phyloP scores from a whole-genome alignment of 345 rosid genomes.

The Acer negundo region DNA sequence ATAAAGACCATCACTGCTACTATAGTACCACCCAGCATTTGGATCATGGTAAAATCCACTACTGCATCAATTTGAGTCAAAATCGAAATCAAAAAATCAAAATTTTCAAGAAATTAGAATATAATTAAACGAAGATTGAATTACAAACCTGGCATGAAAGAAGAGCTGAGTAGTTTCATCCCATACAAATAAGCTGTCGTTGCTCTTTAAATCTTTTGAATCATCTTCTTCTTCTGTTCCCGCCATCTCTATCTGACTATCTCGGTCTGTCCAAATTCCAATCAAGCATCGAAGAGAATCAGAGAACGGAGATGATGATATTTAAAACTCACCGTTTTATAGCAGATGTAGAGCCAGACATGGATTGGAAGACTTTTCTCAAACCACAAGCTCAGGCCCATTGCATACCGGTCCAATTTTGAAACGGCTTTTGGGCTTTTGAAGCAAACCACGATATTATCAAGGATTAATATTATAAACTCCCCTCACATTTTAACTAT shows the following conservation, averaged over 20 bases:
- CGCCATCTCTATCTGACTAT: conserved; percentile 26
- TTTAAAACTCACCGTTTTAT: conserved; percentile 4
- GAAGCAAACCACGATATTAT: too few species aligned
- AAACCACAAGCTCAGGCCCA: too few species aligned
- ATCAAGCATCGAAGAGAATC: background rate
- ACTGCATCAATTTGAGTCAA: conserved; percentile 39
- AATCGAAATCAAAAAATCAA: background rate
- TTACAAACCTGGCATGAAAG: conserved; percentile 64
- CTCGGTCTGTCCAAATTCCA: background rate
- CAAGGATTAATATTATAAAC: too few species aligned
- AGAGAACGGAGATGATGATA: background rate
- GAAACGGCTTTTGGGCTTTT: too few species aligned
- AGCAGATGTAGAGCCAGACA: background rate
- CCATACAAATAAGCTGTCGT: conserved; percentile 63
- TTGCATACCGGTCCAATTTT: too few species aligned
- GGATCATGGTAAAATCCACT: conserved; percentile 92
- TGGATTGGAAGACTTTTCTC: too few species aligned
- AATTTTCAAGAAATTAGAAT: too few species aligned
- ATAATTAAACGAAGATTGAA: background rate
- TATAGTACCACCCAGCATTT: conserved; percentile 86
- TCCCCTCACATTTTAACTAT: too few species aligned
- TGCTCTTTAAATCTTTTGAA: conserved; percentile 13
- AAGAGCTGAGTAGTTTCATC: conserved; percentile 63
- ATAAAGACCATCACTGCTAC: conserved; percentile 71
- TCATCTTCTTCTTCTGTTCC: conserved; percentile 34